Evolutionary conservation across 2,329 filamentous ascomycete species (phyloP), one percentile per base, ranked within the genome.

Genomic region (Cercospora sesami): DNA sequence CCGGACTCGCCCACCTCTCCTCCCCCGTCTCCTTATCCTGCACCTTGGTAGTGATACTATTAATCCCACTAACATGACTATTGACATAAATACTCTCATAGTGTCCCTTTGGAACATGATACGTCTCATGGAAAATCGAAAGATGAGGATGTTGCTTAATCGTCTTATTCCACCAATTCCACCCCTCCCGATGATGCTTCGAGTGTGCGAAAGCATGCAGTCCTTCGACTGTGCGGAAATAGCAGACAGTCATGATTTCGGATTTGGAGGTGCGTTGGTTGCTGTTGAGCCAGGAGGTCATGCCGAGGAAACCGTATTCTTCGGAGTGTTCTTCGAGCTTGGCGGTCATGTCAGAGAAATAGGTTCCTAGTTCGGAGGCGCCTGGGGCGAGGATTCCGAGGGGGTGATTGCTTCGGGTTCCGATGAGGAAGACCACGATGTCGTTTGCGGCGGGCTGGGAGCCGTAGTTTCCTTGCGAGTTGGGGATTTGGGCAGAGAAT

Each of bases 61-160:
- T 71, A n/a, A 83, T 70, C 5, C 79, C 75, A 1, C 73, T 76
- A 0, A 76, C 76, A 66, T 80, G 74, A 23, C 71, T 75, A 61
- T 84, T 81, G 7, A 80, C 69, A 71, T 87, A 86, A 23, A 87
- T 78, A 1, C 78, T 82, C 80, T 88, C 86, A 76, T 84, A 86
- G 8, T 78, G 77, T 3, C 80, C 3, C 77, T 61, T 75, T 0
- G 80, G 80, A 5, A 83, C 81, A 28, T 80, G 76, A 70, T 84
- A 87, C 0, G 82, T 81, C 80, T 88, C 86, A 73, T 89, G 86
- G 68, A 80, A 87, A 70, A 87, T 83, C 5, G 81, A 81, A 26
- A 87, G 72, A 69, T 85, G 79, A 28, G 73, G 71, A 48, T 78
- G 69, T 28, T 80, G 73, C 55, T 78, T 78, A 36, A 67, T 57